Evolutionary conservation across 805 yeast species (phyloP).

Genomic region (Starmerella sirachaensis): DNA sequence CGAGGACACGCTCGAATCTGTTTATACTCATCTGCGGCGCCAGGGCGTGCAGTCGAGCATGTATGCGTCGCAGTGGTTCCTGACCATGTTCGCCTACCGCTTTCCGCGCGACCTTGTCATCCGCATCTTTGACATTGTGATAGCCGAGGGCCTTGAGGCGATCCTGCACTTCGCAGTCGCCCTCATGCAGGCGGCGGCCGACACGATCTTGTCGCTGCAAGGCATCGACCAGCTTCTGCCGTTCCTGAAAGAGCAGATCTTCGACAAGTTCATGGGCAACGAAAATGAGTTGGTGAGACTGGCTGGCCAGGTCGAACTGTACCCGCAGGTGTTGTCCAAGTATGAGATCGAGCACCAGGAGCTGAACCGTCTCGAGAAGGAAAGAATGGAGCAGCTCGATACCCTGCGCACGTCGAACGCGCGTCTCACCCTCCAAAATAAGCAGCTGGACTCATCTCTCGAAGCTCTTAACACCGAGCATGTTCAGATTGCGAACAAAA

Average conservation of each 20-base stretch:
- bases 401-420: constrained; percentile 53
- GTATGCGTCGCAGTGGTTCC: constrained; percentile 98
- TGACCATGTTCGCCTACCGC: constrained; percentile 88
- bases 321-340: constrained; percentile 60
- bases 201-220: constrained; percentile 43
- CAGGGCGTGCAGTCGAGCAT: constrained; percentile 86
- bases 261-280: constrained; percentile 50
- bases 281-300: constrained; percentile 67
- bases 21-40: constrained; percentile 62
- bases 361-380: constrained; percentile 54
- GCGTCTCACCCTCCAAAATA: constrained; percentile 56
- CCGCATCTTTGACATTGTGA: constrained; percentile 74
- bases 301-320: constrained; percentile 59
- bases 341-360: constrained; percentile 66
- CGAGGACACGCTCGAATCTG: constrained; percentile 61
- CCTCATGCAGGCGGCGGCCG: constrained; percentile 58
- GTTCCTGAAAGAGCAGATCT: constrained; percentile 67
- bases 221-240: constrained; percentile 63
- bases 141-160: constrained; percentile 85
- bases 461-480: constrained; percentile 69
- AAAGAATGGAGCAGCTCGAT: constrained; percentile 52
- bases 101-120: constrained; percentile 83
- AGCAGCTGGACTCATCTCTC: constrained; percentile 58
- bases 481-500: constrained; percentile 71
- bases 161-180: constrained; percentile 74